These are phyloP conservation scores for Kwoniella europaea DNA, from an alignment of 768 basidiomycete genomes.

Conservation along the genomic window DNA sequence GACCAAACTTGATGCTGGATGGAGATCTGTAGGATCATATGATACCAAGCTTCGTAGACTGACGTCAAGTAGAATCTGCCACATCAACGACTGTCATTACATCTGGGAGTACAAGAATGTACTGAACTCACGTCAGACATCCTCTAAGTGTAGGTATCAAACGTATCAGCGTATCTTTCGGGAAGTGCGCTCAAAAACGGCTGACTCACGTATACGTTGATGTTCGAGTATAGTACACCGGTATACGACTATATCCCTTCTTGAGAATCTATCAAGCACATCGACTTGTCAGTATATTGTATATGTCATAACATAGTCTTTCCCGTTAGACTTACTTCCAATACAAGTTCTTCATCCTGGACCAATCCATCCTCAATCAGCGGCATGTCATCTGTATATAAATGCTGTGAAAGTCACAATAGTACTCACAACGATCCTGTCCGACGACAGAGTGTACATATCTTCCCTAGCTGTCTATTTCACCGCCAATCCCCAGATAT, in stretches of 20 bases:
- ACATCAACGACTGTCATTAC: neutral
- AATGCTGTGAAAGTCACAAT: neutral
- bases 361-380: too few species aligned
- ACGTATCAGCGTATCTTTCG: neutral
- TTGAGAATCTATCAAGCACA: constrained; percentile 37
- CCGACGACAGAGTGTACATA: constrained; percentile 45
- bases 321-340: constrained; percentile 23
- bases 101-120: neutral
- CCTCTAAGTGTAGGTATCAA: constrained; percentile 25
- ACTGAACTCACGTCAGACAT: constrained; percentile 26
- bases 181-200: neutral
- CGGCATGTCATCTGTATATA: too few species aligned
- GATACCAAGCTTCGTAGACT: constrained; percentile 44
- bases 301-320: too few species aligned
- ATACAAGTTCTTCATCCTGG: constrained; percentile 39
- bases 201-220: constrained; percentile 42
- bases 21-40: constrained; percentile 50
- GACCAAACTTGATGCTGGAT: constrained; percentile 39
- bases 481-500: neutral
- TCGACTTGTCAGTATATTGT: too few species aligned
- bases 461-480: constrained; percentile 48
- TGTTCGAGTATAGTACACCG: constrained; percentile 46
- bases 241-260: constrained; percentile 52
- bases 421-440: constrained; percentile 48
- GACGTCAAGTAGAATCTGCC: neutral